These are phyloP conservation scores for Trichoderma koningiopsis DNA, from an alignment of 2,329 filamentous ascomycete genomes.

Conservation along the genomic window DNA sequence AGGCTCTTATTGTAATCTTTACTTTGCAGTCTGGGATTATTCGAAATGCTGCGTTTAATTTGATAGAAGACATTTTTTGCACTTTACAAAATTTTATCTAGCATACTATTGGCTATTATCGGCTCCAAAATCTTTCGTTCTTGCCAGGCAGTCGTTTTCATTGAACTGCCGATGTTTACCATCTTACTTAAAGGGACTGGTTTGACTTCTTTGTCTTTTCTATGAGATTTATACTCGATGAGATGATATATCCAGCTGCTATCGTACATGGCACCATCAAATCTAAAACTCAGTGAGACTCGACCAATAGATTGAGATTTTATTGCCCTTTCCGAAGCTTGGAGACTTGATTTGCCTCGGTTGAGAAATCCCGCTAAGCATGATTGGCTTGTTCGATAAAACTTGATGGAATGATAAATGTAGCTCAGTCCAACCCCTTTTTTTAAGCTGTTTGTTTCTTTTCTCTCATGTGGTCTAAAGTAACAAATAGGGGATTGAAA, in stretches of 20 bases:
- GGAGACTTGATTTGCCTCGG: too few species aligned
- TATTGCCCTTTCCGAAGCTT: background rate
- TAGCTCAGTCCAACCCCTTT: too few species aligned
- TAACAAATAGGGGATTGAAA: too few species aligned
- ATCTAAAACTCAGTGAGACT: background rate
- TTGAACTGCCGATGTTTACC: background rate
- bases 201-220: too few species aligned
- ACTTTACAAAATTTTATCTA: background rate
- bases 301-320: background rate
- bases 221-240: background rate
- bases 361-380: background rate
- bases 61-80: background rate
- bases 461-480: too few species aligned
- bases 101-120: background rate
- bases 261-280: constrained; percentile 4
- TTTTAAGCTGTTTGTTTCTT: too few species aligned
- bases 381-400: too few species aligned
- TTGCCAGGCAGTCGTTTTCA: background rate
- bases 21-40: too few species aligned
- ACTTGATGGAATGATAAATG: background rate
- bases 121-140: background rate
- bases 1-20: too few species aligned
- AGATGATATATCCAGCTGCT: background rate
- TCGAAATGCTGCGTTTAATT: too few species aligned
- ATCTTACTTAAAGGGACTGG: too few species aligned